Conservation (phyloP, 352 stramenopile species). For the Pythium brassicae region DNA sequence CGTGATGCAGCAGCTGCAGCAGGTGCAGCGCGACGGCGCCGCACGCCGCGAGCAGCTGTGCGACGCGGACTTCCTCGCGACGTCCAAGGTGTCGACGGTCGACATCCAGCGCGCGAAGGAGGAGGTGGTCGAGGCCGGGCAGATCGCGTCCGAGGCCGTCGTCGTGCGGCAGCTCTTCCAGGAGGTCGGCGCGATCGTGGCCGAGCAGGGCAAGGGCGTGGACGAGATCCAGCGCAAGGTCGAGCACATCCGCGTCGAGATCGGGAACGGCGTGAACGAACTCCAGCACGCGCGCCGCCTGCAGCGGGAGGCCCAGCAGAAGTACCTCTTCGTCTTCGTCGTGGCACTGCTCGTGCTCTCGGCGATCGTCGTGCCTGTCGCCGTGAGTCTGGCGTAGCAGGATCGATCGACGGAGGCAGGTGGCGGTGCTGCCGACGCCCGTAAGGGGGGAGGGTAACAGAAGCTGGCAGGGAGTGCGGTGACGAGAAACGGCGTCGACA, state of each 20-base stretch:
- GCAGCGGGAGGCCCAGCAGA: constrained; percentile 57
- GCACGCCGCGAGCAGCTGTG: constrained; percentile 57
- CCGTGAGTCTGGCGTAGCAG: constrained; percentile 26
- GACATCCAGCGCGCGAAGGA: constrained; percentile 78
- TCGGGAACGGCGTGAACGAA: constrained; percentile 67
- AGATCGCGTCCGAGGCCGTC: constrained; percentile 58
- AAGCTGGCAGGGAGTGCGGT: no score
- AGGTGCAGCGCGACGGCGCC: constrained; percentile 45
- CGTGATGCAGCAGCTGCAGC: constrained; percentile 70
- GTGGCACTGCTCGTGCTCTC: constrained; percentile 14
- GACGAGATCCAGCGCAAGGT: constrained; percentile 74
- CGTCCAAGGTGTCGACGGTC: constrained; percentile 47
- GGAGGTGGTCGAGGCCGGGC: constrained; percentile 57
- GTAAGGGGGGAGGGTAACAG: no score
- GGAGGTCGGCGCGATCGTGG: constrained; percentile 55
- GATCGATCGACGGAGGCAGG: background rate
- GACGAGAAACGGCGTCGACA: no score
- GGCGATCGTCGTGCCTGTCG: constrained; percentile 48
- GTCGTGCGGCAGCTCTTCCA: constrained; percentile 69
- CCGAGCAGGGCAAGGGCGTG: constrained; percentile 62
- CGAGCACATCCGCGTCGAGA: constrained; percentile 66
- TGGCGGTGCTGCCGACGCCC: no score
- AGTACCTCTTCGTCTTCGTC: constrained; percentile 28
- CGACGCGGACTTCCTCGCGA: constrained; percentile 62
- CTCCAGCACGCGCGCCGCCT: constrained; percentile 55